A percentile compares a stretch with the other conserved stretches of the same genome.
phyloP scores from a whole-genome alignment of 2,329 filamentous ascomycete genomes.

The Ceratocystis destructans region DNA sequence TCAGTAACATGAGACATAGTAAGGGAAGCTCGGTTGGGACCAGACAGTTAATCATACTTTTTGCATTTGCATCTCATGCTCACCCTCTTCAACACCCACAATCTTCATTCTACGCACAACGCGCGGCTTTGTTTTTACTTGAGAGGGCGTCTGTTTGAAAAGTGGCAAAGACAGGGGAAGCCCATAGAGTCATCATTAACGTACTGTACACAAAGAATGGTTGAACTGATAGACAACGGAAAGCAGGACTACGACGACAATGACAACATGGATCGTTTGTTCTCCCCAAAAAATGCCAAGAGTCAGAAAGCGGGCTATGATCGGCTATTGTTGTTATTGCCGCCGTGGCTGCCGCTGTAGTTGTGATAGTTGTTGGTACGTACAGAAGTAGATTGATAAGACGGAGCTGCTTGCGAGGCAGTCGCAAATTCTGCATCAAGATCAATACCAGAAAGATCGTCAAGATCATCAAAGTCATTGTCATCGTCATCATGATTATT shows the following conservation, averaged over 20 bases:
- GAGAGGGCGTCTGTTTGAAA: constrained; percentile 11
- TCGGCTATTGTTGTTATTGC: background rate
- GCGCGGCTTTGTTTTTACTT: constrained; percentile 7
- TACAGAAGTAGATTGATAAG: constrained; percentile 11
- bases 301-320: background rate
- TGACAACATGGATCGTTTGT: background rate
- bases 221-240: too few species aligned
- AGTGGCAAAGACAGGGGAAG: background rate
- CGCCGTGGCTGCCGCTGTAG: background rate
- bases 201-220: constrained; percentile 2
- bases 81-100: constrained; percentile 9
- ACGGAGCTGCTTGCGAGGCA: constrained; percentile 11
- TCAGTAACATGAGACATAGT: background rate
- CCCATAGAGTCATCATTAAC: constrained; percentile 16
- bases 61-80: constrained; percentile 11
- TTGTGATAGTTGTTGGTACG: constrained; percentile 13
- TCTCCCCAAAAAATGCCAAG: background rate
- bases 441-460: constrained; percentile 16
- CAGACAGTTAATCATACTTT: constrained; percentile 9
- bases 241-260: too few species aligned
- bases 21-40: background rate
- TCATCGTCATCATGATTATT: background rate
- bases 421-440: constrained; percentile 19
- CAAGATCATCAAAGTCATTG: constrained; percentile 15
- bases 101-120: constrained; percentile 18